A percentile compares a stretch with the other conserved stretches of the same genome.
Conservation (phyloP, 331 rosid genomes). For the Telfairia occidentalis region DNA sequence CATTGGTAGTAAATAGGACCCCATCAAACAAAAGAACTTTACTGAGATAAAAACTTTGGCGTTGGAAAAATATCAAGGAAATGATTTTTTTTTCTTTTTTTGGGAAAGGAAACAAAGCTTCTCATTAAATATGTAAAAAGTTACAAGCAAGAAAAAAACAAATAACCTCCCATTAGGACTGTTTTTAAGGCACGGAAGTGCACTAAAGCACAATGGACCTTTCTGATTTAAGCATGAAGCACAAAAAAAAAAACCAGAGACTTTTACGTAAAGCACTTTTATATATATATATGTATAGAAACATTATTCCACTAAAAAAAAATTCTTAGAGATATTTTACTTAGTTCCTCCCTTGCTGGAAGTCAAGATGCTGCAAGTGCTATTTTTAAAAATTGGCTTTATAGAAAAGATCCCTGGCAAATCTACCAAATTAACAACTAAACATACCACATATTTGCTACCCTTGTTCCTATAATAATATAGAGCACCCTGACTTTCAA, state of each 20-base stretch:
- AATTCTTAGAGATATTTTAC: background rate
- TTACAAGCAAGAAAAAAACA: too few relatives aligned
- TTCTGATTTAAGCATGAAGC: background rate
- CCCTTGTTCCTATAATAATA: constrained; percentile 63
- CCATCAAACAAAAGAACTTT: too few relatives aligned
- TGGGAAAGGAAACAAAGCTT: too few relatives aligned
- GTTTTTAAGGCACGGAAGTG: background rate
- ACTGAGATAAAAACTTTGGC: too few relatives aligned
- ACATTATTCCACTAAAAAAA: background rate
- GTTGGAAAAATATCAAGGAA: background rate
- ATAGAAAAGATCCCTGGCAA: background rate
- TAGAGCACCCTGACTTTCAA: constrained; percentile 66
- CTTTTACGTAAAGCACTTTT: too few relatives aligned
- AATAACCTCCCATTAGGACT: too few relatives aligned
- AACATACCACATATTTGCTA: constrained; percentile 62
- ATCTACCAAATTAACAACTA: constrained; percentile 10
- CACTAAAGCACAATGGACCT: background rate
- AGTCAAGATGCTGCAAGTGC: background rate
- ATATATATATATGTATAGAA: background rate
- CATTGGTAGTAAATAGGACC: too few relatives aligned
- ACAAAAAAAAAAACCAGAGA: background rate
- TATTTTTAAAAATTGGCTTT: background rate
- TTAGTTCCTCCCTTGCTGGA: background rate
- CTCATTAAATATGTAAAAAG: background rate
- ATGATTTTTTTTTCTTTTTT: too few relatives aligned